Evolutionary conservation across 805 yeast species (phyloP), one percentile per base, ranked within the genome.

Genomic region (Kockiozyma suomiensis): DNA sequence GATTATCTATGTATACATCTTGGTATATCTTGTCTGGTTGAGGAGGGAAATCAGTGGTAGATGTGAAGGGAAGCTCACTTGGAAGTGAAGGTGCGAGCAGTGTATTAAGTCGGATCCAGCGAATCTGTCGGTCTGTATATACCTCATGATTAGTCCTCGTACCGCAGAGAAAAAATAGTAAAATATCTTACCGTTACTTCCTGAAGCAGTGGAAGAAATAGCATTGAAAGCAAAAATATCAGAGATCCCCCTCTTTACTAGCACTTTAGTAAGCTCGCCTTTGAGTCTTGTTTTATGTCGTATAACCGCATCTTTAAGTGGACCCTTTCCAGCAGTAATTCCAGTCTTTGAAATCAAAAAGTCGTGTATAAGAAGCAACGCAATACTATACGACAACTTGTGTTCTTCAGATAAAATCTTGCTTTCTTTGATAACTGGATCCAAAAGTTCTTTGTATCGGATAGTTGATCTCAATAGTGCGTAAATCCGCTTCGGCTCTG

Each of bases 261-360:
- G 89, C 69, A 90, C 76, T 69, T 88, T 89, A 23, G 84, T 87
- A 59, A 88, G 77, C 71, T 94, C 98, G 1, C 96, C 92, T 58
- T 84, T 85, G 51, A 93, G 76, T 66, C 98, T 78, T 0, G 96
- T 85, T 72, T 88, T 89, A 72, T 91, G 87, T 60, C 84, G 80
- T 57, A 94, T 75, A 3, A 94, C 78, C 12, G 88, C 87, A 50
- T 88, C 94, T 70, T 94, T 94, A 59, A 90, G 79, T 0, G 93
- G 88, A 62, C 87, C 90, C 69, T 91, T 92, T 5, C 96, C 96
- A 79, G 90, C 86, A 71, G 90, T 96, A 60, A 93, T 87, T 10
- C 96, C 94, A 28, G 84, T 79, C 64, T 84, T 82, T 4, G 93
- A 81, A 58, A 94, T 80, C 4, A 92, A 73, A 54, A 90, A 76